phyloP scores from a whole-genome alignment of 768 basidiomycete genomes.

The Mrakia frigida region DNA sequence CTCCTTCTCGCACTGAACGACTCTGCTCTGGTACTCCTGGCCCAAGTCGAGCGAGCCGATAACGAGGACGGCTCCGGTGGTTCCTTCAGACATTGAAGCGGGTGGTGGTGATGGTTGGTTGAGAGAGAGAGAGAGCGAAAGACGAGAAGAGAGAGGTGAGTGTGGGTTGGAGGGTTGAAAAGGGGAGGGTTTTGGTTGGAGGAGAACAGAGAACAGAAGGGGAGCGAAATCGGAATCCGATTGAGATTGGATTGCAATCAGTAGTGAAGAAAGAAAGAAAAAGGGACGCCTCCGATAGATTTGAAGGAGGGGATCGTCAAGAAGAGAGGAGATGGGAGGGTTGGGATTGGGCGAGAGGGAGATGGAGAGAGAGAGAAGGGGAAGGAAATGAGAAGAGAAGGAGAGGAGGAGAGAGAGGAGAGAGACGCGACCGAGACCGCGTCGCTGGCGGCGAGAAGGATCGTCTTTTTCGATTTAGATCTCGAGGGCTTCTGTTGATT shows the following conservation, averaged over 20 bases:
- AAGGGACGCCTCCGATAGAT: too few species aligned
- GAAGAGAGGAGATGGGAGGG: too few species aligned
- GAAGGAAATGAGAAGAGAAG: not conserved
- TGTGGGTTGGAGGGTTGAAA: not conserved
- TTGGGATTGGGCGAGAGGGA: not conserved
- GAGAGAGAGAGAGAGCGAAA: not conserved
- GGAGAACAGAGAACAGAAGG: too few species aligned
- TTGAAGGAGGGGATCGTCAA: too few species aligned
- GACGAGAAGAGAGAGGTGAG: too few species aligned
- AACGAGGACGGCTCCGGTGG: slow-evolving; percentile 52
- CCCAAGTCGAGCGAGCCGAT: slow-evolving; percentile 76
- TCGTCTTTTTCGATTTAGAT: too few species aligned
- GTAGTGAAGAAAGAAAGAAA: too few species aligned
- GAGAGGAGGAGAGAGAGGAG: not conserved
- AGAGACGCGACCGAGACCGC: too few species aligned
- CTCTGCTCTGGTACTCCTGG: slow-evolving; percentile 71
- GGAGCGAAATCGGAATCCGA: too few species aligned
- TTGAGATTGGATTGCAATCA: too few species aligned
- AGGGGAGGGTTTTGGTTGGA: not conserved
- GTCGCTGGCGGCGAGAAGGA: not conserved
- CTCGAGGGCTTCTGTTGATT: too few species aligned
- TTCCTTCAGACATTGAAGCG: too few species aligned
- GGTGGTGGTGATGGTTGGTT: not conserved
- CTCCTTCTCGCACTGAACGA: slow-evolving; percentile 55
- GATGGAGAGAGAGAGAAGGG: not conserved